phyloP scores from a whole-genome alignment of 2,329 filamentous ascomycete genomes.

The Pestalotiopsis sp. region DNA sequence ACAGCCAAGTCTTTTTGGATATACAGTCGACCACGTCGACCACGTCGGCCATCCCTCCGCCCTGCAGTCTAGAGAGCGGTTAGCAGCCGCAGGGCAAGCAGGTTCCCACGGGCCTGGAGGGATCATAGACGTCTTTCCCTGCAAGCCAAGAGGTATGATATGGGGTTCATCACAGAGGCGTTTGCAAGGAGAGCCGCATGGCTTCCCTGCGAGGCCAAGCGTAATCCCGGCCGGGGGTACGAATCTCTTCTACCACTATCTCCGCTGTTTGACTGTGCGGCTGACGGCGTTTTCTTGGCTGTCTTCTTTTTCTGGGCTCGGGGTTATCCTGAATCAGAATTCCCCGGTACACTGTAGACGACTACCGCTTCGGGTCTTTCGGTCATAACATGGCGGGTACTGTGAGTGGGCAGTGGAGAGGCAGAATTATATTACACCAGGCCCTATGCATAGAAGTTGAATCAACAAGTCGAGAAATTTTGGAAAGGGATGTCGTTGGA shows the following conservation, averaged over 20 bases:
- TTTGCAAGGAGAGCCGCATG: too few relatives aligned
- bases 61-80: neutral
- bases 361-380: neutral
- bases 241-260: neutral
- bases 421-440: neutral
- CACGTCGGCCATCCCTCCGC: neutral
- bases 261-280: neutral
- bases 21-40: neutral
- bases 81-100: neutral
- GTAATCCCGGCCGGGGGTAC: neutral
- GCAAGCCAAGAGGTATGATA: too few relatives aligned
- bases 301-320: neutral
- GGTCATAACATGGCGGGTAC: neutral
- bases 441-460: neutral
- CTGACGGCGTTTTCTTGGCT: neutral
- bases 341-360: neutral
- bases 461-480: neutral
- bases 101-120: too few relatives aligned
- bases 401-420: neutral
- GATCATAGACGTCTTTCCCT: neutral
- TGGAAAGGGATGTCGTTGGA: neutral
- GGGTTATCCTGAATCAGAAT: neutral
- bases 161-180: too few relatives aligned
- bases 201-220: too few relatives aligned
- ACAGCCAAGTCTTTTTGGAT: constrained; percentile 4